These are phyloP conservation scores for Lepraria neglecta DNA, from an alignment of 495 filamentous ascomycete species.

Conservation along the genomic window DNA sequence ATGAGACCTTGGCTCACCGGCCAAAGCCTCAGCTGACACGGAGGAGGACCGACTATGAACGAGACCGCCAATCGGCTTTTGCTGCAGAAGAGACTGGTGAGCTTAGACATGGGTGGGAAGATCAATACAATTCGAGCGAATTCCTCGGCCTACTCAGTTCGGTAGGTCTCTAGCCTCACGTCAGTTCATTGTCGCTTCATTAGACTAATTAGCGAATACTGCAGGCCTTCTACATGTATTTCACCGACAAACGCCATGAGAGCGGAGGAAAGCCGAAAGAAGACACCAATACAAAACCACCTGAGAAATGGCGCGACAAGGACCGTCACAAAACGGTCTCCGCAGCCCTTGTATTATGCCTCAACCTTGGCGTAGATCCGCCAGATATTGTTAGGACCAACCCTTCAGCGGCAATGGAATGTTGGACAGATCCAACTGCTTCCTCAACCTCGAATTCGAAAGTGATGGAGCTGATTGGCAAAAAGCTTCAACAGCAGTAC, in stretches of 20 bases:
- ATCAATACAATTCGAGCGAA: constrained; percentile 54
- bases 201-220: constrained; percentile 9
- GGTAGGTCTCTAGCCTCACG: constrained; percentile 35
- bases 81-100: constrained; percentile 32
- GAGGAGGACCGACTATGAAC: constrained; percentile 66
- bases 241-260: constrained; percentile 93
- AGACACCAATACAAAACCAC: constrained; percentile 49
- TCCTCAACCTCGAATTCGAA: constrained; percentile 66
- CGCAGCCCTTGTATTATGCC: constrained; percentile 83
- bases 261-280: constrained; percentile 86
- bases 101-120: constrained; percentile 58
- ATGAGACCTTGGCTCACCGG: constrained; percentile 21
- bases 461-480: constrained; percentile 89
- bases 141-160: constrained; percentile 53
- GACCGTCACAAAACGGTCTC: constrained; percentile 96
- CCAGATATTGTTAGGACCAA: constrained; percentile 93
- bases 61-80: constrained; percentile 28
- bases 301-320: constrained; percentile 94
- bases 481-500: constrained; percentile 89
- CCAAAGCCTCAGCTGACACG: constrained; percentile 55
- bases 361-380: constrained; percentile 96
- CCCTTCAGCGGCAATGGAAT: constrained; percentile 87
- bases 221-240: constrained; percentile 98
- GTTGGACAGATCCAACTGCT: constrained; percentile 88
- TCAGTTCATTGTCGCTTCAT: background rate